These are phyloP conservation scores for Candida railenensis DNA, from an alignment of 805 yeast species.

Conservation along the genomic window DNA sequence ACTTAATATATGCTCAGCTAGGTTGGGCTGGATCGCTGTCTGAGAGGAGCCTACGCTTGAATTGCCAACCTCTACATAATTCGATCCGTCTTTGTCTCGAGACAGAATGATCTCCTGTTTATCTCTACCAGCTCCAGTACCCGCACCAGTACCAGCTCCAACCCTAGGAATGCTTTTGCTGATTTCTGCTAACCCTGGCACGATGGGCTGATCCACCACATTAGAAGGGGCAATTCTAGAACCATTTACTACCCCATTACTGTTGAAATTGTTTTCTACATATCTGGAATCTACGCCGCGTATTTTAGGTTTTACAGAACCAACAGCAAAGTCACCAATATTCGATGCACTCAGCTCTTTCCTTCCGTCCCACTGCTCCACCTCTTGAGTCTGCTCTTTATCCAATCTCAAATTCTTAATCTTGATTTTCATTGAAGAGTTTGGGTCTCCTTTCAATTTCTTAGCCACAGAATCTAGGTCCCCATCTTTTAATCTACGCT, in stretches of 20 bases:
- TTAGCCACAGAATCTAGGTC: not conserved
- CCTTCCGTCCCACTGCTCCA: too few relatives aligned
- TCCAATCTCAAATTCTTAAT: not conserved
- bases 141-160: not conserved
- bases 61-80: not conserved
- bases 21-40: not conserved
- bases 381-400: not conserved
- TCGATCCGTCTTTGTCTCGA: not conserved
- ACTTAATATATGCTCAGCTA: not conserved
- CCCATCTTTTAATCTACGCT: not conserved
- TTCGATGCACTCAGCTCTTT: too few relatives aligned
- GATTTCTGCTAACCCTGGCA: not conserved
- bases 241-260: too few relatives aligned
- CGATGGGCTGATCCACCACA: not conserved
- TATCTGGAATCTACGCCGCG: too few relatives aligned
- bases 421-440: not conserved
- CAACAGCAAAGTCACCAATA: too few relatives aligned
- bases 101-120: not conserved
- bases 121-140: not conserved
- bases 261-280: too few relatives aligned
- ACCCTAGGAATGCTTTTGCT: not conserved
- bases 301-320: too few relatives aligned
- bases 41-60: not conserved
- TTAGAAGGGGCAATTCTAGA: not conserved
- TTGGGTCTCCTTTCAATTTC: not conserved